These are phyloP conservation scores for Cryptococcus floricola DNA, from an alignment of 1,284 basidiomycete genomes.

Conservation along the genomic window DNA sequence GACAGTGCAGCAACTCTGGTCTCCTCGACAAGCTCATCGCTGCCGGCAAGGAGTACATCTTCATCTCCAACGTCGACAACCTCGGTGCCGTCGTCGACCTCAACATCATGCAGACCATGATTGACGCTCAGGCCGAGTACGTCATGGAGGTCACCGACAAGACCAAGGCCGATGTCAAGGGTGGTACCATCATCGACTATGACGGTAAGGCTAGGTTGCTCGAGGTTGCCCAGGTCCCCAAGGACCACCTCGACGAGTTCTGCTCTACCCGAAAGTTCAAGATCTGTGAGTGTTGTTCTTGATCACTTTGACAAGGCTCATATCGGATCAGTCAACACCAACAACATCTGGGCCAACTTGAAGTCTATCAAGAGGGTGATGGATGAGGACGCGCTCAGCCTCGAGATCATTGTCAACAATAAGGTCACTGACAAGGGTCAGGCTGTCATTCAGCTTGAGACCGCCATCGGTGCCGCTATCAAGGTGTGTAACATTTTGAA, in stretches of 20 bases:
- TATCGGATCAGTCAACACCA: constrained; percentile 57
- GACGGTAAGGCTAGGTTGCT: constrained; percentile 90
- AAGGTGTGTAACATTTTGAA: constrained; percentile 53
- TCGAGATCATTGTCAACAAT: constrained; percentile 88
- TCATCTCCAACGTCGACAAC: constrained; percentile 99
- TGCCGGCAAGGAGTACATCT: constrained; percentile 98
- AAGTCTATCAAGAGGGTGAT: constrained; percentile 90
- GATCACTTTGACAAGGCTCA: background rate
- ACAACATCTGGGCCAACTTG: constrained; percentile 91
- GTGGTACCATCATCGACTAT: constrained; percentile 97
- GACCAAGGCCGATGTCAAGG: constrained; percentile 99
- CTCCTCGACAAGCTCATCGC: constrained; percentile 90
- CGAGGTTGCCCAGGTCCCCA: constrained; percentile 97
- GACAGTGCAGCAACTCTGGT: constrained; percentile 70
- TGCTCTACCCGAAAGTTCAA: constrained; percentile 83
- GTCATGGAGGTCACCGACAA: constrained; percentile 99
- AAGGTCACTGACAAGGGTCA: constrained; percentile 83
- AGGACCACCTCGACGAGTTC: constrained; percentile 97
- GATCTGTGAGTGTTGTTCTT: constrained; percentile 31
- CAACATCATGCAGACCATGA: constrained; percentile 71
- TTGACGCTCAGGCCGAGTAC: constrained; percentile 81
- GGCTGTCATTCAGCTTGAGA: constrained; percentile 88
- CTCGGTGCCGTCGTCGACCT: constrained; percentile 87
- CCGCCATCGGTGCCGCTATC: constrained; percentile 95
- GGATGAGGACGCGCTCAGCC: constrained; percentile 73